Evolutionary conservation across 1,284 basidiomycete species (phyloP), one percentile per base, ranked within the genome.

Genomic region (Wallemia mellicola): DNA sequence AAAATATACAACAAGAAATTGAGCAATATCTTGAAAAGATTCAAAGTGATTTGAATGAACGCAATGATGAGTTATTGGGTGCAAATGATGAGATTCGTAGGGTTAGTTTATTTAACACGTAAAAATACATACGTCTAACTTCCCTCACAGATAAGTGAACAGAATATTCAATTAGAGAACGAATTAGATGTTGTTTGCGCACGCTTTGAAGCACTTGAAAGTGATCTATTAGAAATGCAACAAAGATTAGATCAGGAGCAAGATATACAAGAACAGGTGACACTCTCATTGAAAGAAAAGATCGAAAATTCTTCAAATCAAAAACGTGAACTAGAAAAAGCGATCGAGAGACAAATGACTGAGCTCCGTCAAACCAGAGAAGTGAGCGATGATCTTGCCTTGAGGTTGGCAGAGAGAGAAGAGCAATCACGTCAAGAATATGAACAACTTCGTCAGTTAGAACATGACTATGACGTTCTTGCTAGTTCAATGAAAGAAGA

Each of bases 41-140:
- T 27, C 82, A 86, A 63, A 73, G 74, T 15, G 81, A 85, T 62
- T 71, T 78, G 0, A 79, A 81, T 19, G 75, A 77, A 62, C 82
- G 82, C 68, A 80, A 84, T 58, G 75, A 73, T 1, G 81, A 86
- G 67, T 73, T 79, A 57, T 74, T 78, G 59, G 74, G 75, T 28
- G 74, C 82, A 19, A 83, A 83, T 64, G 72, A 77, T 25, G 80
- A 83, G 55, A 77, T 92, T 28, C 79, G 86, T 69, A 79, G 77
- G 63, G 75, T 86, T 56, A 74, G 80, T 26, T 24, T 60, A 54
- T 48, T 60, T 30, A 59, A 62, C 28, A 28, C 56, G 27, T 59
- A 55, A 33, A 54, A 33, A 27, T 54, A 54, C 28, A 56, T 58
- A 24, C 28, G 60, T 24, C 11, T 54, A 15, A 48, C 38, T 11